These are phyloP conservation scores for Spinacia oleracea DNA, from an alignment of 179 eudicot species.

Conservation along the genomic window DNA sequence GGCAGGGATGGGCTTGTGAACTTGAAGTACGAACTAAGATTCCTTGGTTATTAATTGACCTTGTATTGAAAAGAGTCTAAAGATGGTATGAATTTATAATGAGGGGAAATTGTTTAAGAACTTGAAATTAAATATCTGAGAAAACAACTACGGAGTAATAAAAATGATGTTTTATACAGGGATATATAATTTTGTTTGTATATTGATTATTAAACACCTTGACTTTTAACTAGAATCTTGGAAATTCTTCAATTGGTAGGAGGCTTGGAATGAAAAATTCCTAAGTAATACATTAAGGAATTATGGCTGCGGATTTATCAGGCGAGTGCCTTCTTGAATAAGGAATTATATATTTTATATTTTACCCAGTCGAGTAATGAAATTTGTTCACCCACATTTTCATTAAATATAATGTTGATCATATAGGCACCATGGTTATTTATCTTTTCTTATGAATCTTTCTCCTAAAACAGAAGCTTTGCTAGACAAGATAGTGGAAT, in stretches of 20 bases:
- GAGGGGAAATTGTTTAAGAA: neutral
- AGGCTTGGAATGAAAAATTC: neutral
- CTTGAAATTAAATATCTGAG: neutral
- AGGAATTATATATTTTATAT: neutral
- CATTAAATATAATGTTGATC: neutral
- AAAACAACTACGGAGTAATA: too few species aligned
- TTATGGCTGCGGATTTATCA: neutral
- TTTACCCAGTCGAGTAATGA: neutral
- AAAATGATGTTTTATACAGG: neutral
- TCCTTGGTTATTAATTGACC: neutral
- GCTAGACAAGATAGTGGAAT: neutral
- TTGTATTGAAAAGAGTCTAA: neutral
- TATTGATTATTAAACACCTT: neutral
- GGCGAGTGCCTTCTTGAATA: neutral
- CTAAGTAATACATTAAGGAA: neutral
- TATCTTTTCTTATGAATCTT: neutral
- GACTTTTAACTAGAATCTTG: neutral
- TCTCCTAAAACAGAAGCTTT: neutral
- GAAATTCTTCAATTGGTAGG: neutral
- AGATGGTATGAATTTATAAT: neutral
- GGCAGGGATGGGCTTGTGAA: neutral
- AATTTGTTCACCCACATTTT: neutral
- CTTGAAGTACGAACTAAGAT: neutral
- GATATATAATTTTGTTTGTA: neutral
- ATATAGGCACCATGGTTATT: neutral